Evolutionary conservation across 192 early-diverging fungal species (phyloP), one percentile per base, ranked within the genome.

Genomic region (Backusella psychrophila): DNA sequence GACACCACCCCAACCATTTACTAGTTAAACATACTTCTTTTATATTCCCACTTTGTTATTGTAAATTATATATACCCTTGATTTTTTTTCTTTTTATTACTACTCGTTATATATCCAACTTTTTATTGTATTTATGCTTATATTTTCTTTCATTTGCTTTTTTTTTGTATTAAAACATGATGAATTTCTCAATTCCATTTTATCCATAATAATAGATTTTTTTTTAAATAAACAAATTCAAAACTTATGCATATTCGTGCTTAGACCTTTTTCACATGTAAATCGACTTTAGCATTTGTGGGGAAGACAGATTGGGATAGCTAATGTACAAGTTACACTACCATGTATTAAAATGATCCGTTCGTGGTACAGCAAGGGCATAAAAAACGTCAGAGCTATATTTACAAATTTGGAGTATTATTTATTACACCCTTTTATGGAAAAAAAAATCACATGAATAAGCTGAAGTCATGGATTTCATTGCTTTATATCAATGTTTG

Each of bases 21-120:
- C 56, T 63, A 29, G 56, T 63, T 63, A 63, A 63, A 63, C 56
- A 15, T 31, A 29, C 56, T 63, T 63, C 9, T 59, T 11, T 59
- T 23, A 14, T 23, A 14, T 26, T 26, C 53, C 11, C 53, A 26
- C 53, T 26, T 59, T 59, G 53, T 23, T 56, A 23, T 56, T 56
- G 56, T 59, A 59, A 59, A 59, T 59, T 59, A 59, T 59, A 59
- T 59, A 59, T 59, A 59, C 56, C 56, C 56, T 59, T 56, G 53
- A 17, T 56, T 56, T n/a, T 56, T 23, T 26, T 56, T 56, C 14
- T 14, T 59, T 23, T 53, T 53, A 21, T 33, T 21, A 53, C 6
- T 53, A n/a, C 2, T 56, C 21, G n/a, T 23, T 63, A 63, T 63
- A 63, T 63, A 63, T 63, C 26, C 3, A 29, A 29, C 26, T 29